Evolutionary conservation across 345 rosid species (phyloP), one percentile per base, ranked within the genome.

Genomic region (Pugionium dolabratum): DNA sequence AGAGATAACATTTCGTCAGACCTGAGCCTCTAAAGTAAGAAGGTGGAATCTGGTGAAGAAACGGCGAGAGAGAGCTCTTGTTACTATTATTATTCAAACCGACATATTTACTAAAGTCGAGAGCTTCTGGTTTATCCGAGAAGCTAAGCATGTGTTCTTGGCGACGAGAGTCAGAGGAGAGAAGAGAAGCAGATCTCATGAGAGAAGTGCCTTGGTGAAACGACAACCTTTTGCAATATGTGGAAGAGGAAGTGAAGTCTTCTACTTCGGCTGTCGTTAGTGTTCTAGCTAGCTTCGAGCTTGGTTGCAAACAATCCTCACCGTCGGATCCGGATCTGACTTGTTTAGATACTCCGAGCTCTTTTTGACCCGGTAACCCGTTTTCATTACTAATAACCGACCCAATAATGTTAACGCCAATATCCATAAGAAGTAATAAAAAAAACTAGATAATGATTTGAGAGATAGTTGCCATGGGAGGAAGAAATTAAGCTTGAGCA

Each of bases 101-200:
- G 72, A 50, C 75, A 70, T 44, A 74, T 75, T 54, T 71, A 60
- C 39, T 51, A 26, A 73, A 67, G 34, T 69, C 70, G 11, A 69
- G 55, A 68, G 71, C 72, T 60, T 83, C 81, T 48, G 83, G 57
- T 73, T 79, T 75, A 51, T 59, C 63, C 6, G 84, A 83, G 77
- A 85, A 85, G 78, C 84, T 85, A 39, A 77, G 74, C 85, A 87
- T 78, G 10, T 85, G 85, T 43, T 75, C 81, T 37, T 73, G 78
- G 1, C 74, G 79, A 42, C 69, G 57, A 72, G 78, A 25, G 61
- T 68, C 78, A 6, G 47, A 50, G 53, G 82, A 44, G 18, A 18
- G 18, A 18, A 18, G 18, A 18, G 18, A 18, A 55, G 76, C 72
- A 84, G 88, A 85, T 83, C 90, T 83, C 78, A 75, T 25, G 5